These are phyloP conservation scores for Paratinospora sagittata DNA, from an alignment of 164 flowering plant genomes.

Conservation along the genomic window DNA sequence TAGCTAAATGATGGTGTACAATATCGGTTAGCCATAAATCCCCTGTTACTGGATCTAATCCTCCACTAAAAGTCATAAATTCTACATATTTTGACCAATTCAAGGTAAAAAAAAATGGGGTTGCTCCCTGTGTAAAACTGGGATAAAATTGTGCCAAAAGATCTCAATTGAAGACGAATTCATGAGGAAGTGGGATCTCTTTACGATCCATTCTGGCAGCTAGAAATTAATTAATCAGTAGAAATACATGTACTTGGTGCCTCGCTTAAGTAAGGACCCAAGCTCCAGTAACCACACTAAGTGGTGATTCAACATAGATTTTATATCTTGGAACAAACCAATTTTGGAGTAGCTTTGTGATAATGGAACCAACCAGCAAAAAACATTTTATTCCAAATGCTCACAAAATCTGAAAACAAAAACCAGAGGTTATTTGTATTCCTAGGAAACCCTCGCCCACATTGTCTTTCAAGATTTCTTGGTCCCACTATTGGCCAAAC, in stretches of 20 bases:
- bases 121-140: background rate
- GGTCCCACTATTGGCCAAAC: conserved; percentile 10
- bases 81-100: background rate
- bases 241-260: background rate
- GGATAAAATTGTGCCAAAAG: conserved; percentile 1
- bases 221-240: background rate
- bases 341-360: conserved; percentile 8
- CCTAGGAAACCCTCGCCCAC: too few species aligned
- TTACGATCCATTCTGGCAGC: background rate
- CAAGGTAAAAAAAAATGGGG: background rate
- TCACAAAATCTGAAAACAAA: too few species aligned
- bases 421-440: too few species aligned
- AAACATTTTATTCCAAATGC: background rate
- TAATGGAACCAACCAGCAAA: conserved; percentile 12
- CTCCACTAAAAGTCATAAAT: conserved; percentile 1
- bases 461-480: conserved; percentile 7
- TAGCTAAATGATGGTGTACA: too few species aligned
- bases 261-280: background rate
- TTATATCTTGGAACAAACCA: background rate
- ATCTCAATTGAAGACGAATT: background rate
- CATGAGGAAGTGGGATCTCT: conserved; percentile 1
- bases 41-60: background rate
- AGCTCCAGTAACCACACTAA: background rate
- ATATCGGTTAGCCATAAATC: background rate
- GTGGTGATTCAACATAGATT: background rate